phyloP scores from a whole-genome alignment of 257 asterid genomes.

The Gentiana macrophylla region DNA sequence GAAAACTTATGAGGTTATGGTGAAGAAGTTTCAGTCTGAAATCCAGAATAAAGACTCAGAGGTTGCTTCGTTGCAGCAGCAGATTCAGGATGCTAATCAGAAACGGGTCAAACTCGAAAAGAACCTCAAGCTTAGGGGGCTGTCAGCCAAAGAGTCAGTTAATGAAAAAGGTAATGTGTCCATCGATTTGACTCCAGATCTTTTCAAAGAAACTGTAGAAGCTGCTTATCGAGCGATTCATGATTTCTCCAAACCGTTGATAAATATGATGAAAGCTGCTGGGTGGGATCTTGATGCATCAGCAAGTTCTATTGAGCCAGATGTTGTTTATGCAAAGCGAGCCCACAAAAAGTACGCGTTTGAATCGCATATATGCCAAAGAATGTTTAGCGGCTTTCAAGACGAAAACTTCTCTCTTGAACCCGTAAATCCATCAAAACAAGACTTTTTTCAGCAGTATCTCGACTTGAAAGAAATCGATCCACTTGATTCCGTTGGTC shows the following conservation, averaged over 20 bases:
- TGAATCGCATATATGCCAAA: conserved; percentile 90
- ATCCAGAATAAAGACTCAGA: conserved; percentile 94
- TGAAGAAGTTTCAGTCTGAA: conserved; percentile 96
- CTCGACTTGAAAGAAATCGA: conserved; percentile 70
- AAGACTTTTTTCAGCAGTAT: conserved; percentile 53
- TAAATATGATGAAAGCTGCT: conserved; percentile 99
- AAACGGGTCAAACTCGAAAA: conserved; percentile 87
- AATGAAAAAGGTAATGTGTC: conserved; percentile 37
- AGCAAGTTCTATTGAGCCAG: conserved; percentile 80
- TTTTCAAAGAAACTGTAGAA: conserved; percentile 67
- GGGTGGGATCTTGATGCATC: conserved; percentile 99
- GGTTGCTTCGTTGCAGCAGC: conserved; percentile 73
- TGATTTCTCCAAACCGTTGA: conserved; percentile 91
- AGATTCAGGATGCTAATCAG: conserved; percentile 88
- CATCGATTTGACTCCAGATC: conserved; percentile 58
- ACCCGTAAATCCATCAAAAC: conserved; percentile 32
- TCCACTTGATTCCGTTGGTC: conserved; percentile 83
- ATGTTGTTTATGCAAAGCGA: conserved; percentile 65
- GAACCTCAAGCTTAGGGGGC: conserved; percentile 85
- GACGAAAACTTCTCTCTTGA: conserved; percentile 58
- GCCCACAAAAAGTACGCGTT: conserved; percentile 97
- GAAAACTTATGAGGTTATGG: conserved; percentile 97
- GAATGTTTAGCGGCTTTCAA: conserved; percentile 89
- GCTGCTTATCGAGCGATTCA: conserved; percentile 81
- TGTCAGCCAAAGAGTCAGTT: conserved; percentile 73